Base-by-base conservation (phyloP, 1,284 basidiomycete species). In the Irpex lacteus region DNA sequence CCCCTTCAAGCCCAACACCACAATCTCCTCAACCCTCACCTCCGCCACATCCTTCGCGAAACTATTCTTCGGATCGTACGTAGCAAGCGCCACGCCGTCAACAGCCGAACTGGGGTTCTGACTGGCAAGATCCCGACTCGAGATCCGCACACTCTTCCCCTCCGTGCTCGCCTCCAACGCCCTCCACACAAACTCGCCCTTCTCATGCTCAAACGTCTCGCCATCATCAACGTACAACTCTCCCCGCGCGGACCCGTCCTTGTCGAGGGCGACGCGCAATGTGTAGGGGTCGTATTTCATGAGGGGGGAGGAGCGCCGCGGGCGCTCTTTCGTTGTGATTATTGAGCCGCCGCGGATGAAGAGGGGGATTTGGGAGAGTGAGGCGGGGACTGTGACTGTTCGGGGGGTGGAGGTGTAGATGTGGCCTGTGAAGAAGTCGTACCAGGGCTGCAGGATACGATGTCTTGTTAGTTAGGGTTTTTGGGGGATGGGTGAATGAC, bases 201-300 rank as follows among this genome's bases (percentile, higher is more conserved):
- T 72, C 68, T 88, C 81, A 77, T 96, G 90, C 1, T 83, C 81
- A 76, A 90, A 98, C 0, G 91, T 89, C 67, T 92, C 92, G 5
- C 98, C 97, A 71, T 99, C 98, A 75, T 99, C 98, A 62, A 98
- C 84, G 78, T 99, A 99, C 47, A 99, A 82, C 74, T 96, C 91
- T 40, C 97, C 97, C 2, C 74, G 73, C 0, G 96, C 96, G 6
- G 70, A 73, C 26, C 87, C 86, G 2, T 82, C 73, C 63, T 88
- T 86, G 77, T 86, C 85, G 19, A 98, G 80, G 0, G 95, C 94
- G 26, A 98, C 82, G 64, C 91, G 87, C 47, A 99, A 85, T 0
- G 96, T 98, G 81, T 98, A 94, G 0, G 98, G 98, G 75, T 99
- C 98, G 62, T 83, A 78, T 79, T 90, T 92, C 90, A 97, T 97